Evolutionary conservation across 2,329 filamentous ascomycete species (phyloP), one percentile per base, ranked within the genome.

Genomic region (Monosporascus sp.): DNA sequence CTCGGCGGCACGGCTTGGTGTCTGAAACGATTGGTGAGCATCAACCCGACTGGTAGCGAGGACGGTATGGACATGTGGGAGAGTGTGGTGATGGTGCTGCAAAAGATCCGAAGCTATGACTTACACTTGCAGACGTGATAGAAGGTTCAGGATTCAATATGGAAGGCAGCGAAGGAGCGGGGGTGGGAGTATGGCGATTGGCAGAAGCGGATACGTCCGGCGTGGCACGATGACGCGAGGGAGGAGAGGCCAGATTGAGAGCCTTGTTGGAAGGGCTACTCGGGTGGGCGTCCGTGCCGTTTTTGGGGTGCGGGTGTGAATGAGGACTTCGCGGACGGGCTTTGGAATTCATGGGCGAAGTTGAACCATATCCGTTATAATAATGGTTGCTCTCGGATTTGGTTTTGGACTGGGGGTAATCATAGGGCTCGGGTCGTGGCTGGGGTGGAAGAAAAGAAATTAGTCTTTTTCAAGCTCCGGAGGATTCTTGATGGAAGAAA

Each of bases 1-100:
- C 68, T 96, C 89, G 54, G 87, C 86, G 41, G 86, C 79, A 68
- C 91, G 85, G 61, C 83, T 85, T 1, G 88, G 82, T 49, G 87
- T 88, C 82, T 91, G 69, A 37, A 60, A 17, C 46, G 45, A 2
- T n/a, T 27, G 36, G 35, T 62, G 46, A 61, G 60, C 46, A 54
- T 44, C 14, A 36, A 44, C 25, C 18, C 17, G 24, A 44, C 15
- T 14, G 9, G 22, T 18, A 43, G 17, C 24, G 36, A 25, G 14
- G 49, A 22, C 37, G 48, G 55, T 37, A 56, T 46, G 41, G 41
- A 24, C 49, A 48, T 2, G 24, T 49, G 27, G 38, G 15, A 55
- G 47, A 50, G 50, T 51, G 38, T n/a, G 24, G 27, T 50, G 43
- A 49, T 38, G 31, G 45, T n/a, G 24, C 25, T 45, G 31, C n/a